phyloP scores from a whole-genome alignment of 352 stramenopile genomes.

The Phytophthora syringae region DNA sequence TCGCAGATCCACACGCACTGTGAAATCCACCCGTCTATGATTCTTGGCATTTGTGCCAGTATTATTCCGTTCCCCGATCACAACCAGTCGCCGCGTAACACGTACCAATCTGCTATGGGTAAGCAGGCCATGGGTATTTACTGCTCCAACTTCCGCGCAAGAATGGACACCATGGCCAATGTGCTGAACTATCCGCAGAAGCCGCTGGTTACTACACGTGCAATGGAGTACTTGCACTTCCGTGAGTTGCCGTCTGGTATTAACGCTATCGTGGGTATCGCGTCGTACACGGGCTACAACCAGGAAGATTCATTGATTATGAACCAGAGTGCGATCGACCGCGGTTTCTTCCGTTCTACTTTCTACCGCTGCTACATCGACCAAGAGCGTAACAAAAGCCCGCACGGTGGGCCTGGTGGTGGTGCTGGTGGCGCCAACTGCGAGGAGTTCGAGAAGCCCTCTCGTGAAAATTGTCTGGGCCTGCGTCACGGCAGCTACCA shows the following conservation, averaged over 20 bases:
- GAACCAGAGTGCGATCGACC: slow-evolving; percentile 99
- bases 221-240: slow-evolving; percentile 99
- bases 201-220: slow-evolving; percentile 98
- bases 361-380: slow-evolving; percentile 99
- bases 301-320: slow-evolving; percentile 99
- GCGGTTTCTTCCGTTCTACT: slow-evolving; percentile 98
- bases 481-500: slow-evolving; percentile 98
- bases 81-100: slow-evolving; percentile 99
- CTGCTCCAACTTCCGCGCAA: slow-evolving; percentile 98
- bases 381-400: slow-evolving; percentile 90
- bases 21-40: slow-evolving; percentile 99
- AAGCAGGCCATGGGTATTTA: slow-evolving; percentile 99
- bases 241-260: slow-evolving; percentile 98
- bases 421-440: slow-evolving; percentile 70
- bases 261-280: slow-evolving; percentile 95
- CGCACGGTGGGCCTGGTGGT: slow-evolving; percentile 62
- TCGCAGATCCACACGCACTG: slow-evolving; percentile 99
- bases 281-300: slow-evolving; percentile 96
- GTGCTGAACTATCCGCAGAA: slow-evolving; percentile 99
- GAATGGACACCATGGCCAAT: slow-evolving; percentile 99
- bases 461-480: slow-evolving; percentile 93
- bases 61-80: slow-evolving; percentile 99
- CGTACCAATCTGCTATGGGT: slow-evolving; percentile 99
- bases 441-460: slow-evolving; percentile 97
- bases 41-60: slow-evolving; percentile 98